Base-by-base conservation (phyloP, 805 yeast genomes). In the Metschnikowia kofuensis region DNA sequence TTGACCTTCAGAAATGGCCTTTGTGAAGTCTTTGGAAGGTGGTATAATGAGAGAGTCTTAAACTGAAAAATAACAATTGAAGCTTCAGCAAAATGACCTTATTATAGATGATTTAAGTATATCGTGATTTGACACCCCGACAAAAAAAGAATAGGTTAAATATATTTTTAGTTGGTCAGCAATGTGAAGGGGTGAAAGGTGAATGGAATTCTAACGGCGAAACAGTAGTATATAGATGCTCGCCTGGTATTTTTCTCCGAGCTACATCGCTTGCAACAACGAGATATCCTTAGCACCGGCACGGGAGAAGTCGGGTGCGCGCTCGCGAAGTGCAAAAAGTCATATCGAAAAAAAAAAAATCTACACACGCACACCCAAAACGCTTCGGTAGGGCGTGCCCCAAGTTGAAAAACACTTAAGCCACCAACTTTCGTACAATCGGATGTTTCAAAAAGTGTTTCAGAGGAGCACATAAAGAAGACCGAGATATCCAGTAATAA, bases 271-370 rank as follows among this genome's bases (percentile, higher is more conserved):
- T 46, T 46, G 49, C 49, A 46, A 26, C 42, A 13, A 26, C 32
- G 48, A 38, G 47, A 44, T 29, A 11, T 37, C 45, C 49, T 41
- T 37, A 37, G 30, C 41, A 31, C 49, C 45, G 49, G 49, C 27
- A 16, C 45, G 49, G 49, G 42, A 37, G 42, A 46, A 46, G 34
- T 38, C 49, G 49, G 49, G 49, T 46, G 48, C 48, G 48, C 48
- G 48, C 44, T 12, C 32, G 31, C 21, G 27, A 13, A 15, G 30
- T 37, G 14, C 16, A 37, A 37, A 44, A 30, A 30, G 13, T 30
- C 6, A 30, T 10, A 30, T 26, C n/a, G 26, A 39, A 44, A 44
- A 38, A 35, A 31, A 37, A 35, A n/a, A 27, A 12, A 27, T 6
- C 13, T 14, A 38, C 21, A 38, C 7, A 6, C 27, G 41, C 21